These are phyloP conservation scores for Beauveria medogensis DNA, from an alignment of 2,329 filamentous ascomycete species.

Conservation along the genomic window DNA sequence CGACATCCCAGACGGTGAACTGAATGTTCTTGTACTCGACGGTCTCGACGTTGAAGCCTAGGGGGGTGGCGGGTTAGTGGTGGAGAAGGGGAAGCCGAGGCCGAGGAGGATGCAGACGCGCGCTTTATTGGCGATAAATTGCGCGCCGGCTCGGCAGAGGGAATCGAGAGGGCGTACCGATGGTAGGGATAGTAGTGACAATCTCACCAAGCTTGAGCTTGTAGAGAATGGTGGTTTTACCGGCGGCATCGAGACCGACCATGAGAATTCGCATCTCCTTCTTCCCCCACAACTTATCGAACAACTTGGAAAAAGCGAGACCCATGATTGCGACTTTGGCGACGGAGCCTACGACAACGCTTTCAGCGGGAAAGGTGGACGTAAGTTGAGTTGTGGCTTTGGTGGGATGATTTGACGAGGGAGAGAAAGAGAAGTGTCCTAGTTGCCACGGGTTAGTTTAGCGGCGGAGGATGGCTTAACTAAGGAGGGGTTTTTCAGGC, in stretches of 20 bases:
- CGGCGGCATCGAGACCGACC: slow-evolving; percentile 98
- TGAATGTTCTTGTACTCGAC: slow-evolving; percentile 99
- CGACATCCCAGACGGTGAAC: slow-evolving; percentile 99
- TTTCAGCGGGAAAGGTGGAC: slow-evolving; percentile 8
- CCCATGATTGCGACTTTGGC: slow-evolving; percentile 71
- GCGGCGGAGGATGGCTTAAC: slow-evolving; percentile 12
- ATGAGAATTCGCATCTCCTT: slow-evolving; percentile 99
- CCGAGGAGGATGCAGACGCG: neutral
- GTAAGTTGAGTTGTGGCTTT: slow-evolving; percentile 21
- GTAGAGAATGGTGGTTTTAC: slow-evolving; percentile 99
- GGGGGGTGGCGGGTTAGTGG: slow-evolving; percentile 7
- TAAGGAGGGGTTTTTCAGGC: slow-evolving; percentile 13
- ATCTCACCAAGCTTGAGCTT: slow-evolving; percentile 99
- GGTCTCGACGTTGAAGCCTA: slow-evolving; percentile 99
- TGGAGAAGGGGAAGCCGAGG: neutral
- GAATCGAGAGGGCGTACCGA: slow-evolving; percentile 54
- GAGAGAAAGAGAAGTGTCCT: slow-evolving; percentile 21
- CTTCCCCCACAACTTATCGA: slow-evolving; percentile 95
- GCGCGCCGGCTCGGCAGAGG: neutral
- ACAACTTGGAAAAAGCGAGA: slow-evolving; percentile 94
- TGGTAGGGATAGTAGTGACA: slow-evolving; percentile 97
- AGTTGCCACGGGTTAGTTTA: slow-evolving; percentile 23
- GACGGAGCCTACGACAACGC: slow-evolving; percentile 21
- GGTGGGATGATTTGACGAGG: slow-evolving; percentile 16
- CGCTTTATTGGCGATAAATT: neutral